Conservation (phyloP, 805 yeast species). For the Wickerhamiella parazyma region DNA sequence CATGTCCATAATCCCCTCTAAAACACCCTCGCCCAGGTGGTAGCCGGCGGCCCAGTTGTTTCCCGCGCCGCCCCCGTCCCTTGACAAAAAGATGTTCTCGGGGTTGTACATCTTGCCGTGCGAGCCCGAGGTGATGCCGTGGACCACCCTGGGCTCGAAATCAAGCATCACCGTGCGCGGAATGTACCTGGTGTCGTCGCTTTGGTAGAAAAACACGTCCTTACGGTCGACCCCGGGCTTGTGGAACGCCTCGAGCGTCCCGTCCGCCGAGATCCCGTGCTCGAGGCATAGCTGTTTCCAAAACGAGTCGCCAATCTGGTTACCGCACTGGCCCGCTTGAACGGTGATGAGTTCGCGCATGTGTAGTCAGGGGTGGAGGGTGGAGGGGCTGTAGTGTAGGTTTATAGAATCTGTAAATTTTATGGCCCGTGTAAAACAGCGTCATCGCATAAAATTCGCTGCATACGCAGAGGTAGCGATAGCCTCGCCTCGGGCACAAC, state of each 20-base stretch:
- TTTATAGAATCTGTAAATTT: too few relatives aligned
- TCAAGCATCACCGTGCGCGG: conserved; percentile 82
- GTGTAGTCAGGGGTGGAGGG: background rate
- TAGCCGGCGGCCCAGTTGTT: conserved; percentile 94
- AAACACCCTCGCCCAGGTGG: conserved; percentile 50
- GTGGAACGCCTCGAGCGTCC: conserved; percentile 33
- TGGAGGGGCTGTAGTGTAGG: background rate
- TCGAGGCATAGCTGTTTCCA: conserved; percentile 83
- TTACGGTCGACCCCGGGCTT: conserved; percentile 50
- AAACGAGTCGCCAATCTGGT: conserved; percentile 83
- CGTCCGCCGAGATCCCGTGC: conserved; percentile 68
- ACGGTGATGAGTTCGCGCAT: conserved; percentile 27
- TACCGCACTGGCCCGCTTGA: conserved; percentile 80
- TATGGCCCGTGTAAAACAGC: background rate
- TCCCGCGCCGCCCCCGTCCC: conserved; percentile 88
- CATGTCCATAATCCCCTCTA: conserved; percentile 67
- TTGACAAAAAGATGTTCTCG: conserved; percentile 61
- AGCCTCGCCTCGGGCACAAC: background rate
- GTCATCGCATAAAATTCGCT: background rate
- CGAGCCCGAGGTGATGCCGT: conserved; percentile 39
- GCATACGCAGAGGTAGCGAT: background rate
- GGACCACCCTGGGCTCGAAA: conserved; percentile 72
- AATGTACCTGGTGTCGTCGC: conserved; percentile 63
- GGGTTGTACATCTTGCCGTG: conserved; percentile 64
- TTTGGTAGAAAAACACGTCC: conserved; percentile 66